Evolutionary conservation across 495 filamentous ascomycete species (phyloP), one percentile per base, ranked within the genome.

Genomic region (Xylaria longipes): DNA sequence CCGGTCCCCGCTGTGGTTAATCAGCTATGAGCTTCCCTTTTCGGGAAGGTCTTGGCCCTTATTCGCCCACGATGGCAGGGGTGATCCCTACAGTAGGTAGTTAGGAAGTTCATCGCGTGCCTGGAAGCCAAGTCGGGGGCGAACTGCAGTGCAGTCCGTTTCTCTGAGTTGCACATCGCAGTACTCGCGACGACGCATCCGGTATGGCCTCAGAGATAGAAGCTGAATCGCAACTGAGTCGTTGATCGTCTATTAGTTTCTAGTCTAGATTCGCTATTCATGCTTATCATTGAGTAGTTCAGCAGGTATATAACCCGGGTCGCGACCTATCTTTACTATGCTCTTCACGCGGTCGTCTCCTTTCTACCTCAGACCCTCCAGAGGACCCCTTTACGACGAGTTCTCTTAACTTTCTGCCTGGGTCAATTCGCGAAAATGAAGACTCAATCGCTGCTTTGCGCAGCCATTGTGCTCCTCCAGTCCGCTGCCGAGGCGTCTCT

Each of bases 401-500:
- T 29, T n/a, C 17, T 2, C 29, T 50, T 52, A 1, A 37, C 45
- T 7, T 52, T 41, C 61, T 37, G 22, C 17, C 14, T 15, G 33
- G 37, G 29, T 8, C 61, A 31, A 52, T 52, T 35, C 5, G 25
- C 8, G 4, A 52, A 63, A 43, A 78, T 78, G 76, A 78, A 71
- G 68, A 33, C 43, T n/a, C 57, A 35, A 46, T 68, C 76, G 17
- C 65, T 78, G 43, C 29, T 78, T 62, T 76, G 69, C 72, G 72
- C 74, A 27, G 71, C 64, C 37, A 52, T 72, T 64, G 72, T 66
- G 71, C 72, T 78, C 14, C 68, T 76, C 31, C 76, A 74, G 60
- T 65, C 74, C 35, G 31, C 50, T 4, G 74, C 60, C 31, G 70
- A 74, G 41, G 46, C 68, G 39, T 76, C 82, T 17, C 70, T 89